Evolutionary conservation across 768 basidiomycete genomes (phyloP), one percentile per base, ranked within the genome.

Genomic region (Tulasnella sp.): DNA sequence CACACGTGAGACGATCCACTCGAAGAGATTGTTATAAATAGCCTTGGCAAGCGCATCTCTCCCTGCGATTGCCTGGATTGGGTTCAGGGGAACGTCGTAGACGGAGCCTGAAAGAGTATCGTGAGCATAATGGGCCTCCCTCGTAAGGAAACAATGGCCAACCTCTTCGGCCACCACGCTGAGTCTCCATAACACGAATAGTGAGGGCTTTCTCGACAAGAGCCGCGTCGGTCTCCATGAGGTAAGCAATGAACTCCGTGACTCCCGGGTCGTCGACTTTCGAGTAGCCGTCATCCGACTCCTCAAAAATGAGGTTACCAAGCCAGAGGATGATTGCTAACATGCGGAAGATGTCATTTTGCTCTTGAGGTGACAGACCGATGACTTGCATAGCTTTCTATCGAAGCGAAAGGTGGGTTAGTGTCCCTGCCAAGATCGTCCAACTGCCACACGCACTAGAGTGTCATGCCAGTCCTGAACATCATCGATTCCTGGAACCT

Each of bases 1-100:
- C 78, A 99, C 87, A 74, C 94, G 88, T 17, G 92, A 91, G 52
- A 99, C 97, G 76, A 99, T 98, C 97, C 97, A 99, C 78, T 99
- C 96, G 79, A 99, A 98, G 3, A 98, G 82, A 79, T 98, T 98
- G 82, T 95, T 98, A 81, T 99, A 99, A 75, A 99, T 89, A 17
- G 95, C 96, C 79, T 98, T 96, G 4, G 96, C 83, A 42, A 99
- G 83, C 0, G 97, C 97, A 81, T 98, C 94, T 72, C 95, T 83
- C 26, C 93, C 95, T 0, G 95, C 86, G 0, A 82, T 81, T 2
- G 97, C 97, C 79, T 99, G 97, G 6, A 95, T 85, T 11, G 92
- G 91, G 77, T 98, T 99, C 37, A 94, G 81, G 14, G 95, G 97
- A 0, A 98, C 96, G 74, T 98, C 94, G 78, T 98, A 98, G n/a